These are phyloP conservation scores for Rhizopogon roseolus DNA, from an alignment of 768 basidiomycete species.

Conservation along the genomic window DNA sequence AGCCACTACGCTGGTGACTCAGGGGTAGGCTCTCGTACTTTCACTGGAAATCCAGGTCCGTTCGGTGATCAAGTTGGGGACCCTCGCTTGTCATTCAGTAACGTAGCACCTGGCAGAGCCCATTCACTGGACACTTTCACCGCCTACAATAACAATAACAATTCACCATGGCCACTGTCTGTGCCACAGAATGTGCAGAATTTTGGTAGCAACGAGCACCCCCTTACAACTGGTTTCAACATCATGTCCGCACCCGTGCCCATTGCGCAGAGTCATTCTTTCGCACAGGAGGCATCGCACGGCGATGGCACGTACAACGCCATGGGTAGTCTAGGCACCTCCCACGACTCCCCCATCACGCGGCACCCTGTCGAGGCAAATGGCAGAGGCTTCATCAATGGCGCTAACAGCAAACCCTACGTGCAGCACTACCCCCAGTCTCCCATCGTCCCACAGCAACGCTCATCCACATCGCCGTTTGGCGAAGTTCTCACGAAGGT, in stretches of 20 bases:
- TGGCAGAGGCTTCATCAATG: conserved; percentile 19
- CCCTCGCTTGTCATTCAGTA: conserved; percentile 29
- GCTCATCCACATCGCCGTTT: conserved; percentile 16
- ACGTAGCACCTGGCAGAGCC: conserved; percentile 25
- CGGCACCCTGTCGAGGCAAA: conserved; percentile 20
- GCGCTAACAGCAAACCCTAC: conserved; percentile 16
- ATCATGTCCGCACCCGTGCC: conserved; percentile 14
- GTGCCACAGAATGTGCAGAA: conserved; percentile 16
- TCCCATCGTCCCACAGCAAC: conserved; percentile 18
- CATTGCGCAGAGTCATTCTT: conserved; percentile 13
- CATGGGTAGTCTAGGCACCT: conserved; percentile 16
- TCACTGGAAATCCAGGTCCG: conserved; percentile 27
- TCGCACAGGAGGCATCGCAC: conserved; percentile 22
- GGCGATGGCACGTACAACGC: conserved; percentile 17
- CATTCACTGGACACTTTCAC: conserved; percentile 36
- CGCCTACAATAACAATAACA: conserved; percentile 25
- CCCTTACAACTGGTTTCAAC: conserved; percentile 21
- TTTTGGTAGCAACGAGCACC: conserved; percentile 16
- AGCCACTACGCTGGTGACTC: conserved; percentile 34
- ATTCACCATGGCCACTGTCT: conserved; percentile 32
- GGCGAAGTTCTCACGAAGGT: conserved; percentile 15
- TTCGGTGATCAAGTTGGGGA: conserved; percentile 40
- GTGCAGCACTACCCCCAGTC: conserved; percentile 15
- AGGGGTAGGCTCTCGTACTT: conserved; percentile 27
- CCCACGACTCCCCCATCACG: conserved; percentile 18